Evolutionary conservation across 2,329 filamentous ascomycete genomes (phyloP).

Genomic region (Thermomyces lanuginosus): DNA sequence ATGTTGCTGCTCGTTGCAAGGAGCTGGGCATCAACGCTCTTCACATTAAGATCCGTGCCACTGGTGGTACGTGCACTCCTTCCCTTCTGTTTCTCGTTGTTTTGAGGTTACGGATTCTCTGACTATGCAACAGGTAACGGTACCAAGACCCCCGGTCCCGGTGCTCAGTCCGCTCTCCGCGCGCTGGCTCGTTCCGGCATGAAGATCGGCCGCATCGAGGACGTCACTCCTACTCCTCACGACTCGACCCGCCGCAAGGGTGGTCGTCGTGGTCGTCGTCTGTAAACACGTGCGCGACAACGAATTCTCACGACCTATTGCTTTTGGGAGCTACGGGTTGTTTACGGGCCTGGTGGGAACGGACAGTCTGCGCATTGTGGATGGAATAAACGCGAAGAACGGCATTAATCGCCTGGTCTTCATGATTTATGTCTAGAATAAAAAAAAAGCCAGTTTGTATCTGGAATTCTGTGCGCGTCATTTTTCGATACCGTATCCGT

Average conservation of each 20-base stretch:
- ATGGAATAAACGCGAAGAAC: conserved; percentile 39
- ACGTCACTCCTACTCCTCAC: conserved; percentile 96
- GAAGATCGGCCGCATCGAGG: conserved; percentile 99
- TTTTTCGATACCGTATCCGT: no score
- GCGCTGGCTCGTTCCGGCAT: conserved; percentile 97
- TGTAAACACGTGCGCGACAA: conserved; percentile 46
- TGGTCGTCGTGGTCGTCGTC: conserved; percentile 99
- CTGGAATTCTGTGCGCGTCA: no score
- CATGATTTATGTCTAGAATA: conserved; percentile 23
- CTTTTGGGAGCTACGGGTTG: conserved; percentile 2
- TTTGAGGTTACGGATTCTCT: neutral
- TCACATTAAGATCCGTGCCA: conserved; percentile 99
- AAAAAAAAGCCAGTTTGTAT: conserved; percentile 3
- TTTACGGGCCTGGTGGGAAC: conserved; percentile 14
- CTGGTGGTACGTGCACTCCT: conserved; percentile 54
- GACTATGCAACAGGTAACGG: conserved; percentile 54
- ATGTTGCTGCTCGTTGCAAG: conserved; percentile 83
- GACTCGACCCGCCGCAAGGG: conserved; percentile 99
- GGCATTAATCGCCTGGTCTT: conserved; percentile 37
- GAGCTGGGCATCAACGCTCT: conserved; percentile 82
- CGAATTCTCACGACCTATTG: conserved; percentile 11
- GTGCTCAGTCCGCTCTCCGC: conserved; percentile 97
- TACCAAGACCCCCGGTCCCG: conserved; percentile 98
- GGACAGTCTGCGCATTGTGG: conserved; percentile 23
- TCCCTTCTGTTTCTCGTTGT: neutral